phyloP scores from a whole-genome alignment of 768 basidiomycete genomes.

The Melanogaster broomeanus region DNA sequence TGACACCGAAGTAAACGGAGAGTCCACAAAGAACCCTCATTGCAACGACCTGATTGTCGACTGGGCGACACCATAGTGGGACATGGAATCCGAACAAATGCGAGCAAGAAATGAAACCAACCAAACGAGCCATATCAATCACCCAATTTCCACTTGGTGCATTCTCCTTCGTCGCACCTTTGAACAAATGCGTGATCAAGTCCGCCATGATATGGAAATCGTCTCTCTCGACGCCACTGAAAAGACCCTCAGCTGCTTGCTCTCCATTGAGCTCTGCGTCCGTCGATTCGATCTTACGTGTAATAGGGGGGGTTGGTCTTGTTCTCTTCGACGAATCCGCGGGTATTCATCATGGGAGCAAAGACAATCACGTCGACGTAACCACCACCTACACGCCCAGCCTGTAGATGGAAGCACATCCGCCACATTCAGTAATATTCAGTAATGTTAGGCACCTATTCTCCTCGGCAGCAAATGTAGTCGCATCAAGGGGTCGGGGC shows the following conservation, averaged over 20 bases:
- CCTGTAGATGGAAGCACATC: too few species aligned
- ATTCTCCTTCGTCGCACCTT: slow-evolving; percentile 62
- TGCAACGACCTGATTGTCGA: slow-evolving; percentile 47
- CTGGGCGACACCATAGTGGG: slow-evolving; percentile 52
- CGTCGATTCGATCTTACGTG: slow-evolving; percentile 71
- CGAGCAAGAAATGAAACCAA: slow-evolving; percentile 29
- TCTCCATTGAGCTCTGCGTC: slow-evolving; percentile 66
- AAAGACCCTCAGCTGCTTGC: slow-evolving; percentile 56
- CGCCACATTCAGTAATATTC: too few species aligned
- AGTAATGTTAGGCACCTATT: too few species aligned
- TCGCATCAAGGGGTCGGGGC: too few species aligned
- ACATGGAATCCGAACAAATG: slow-evolving; percentile 15
- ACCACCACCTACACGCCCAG: too few species aligned
- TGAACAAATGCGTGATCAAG: slow-evolving; percentile 65
- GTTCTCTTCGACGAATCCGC: too few species aligned
- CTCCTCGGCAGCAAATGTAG: too few species aligned
- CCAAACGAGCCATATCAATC: slow-evolving; percentile 55
- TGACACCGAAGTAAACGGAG: background rate
- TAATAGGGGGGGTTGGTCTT: slow-evolving; percentile 74
- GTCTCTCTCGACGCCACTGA: slow-evolving; percentile 70
- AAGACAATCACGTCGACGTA: too few species aligned
- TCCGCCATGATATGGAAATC: slow-evolving; percentile 77
- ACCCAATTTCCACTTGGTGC: slow-evolving; percentile 58
- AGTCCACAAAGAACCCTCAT: slow-evolving; percentile 43
- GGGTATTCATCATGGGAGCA: slow-evolving; percentile 77